Evolutionary conservation across 108 stramenopile species (phyloP).

Genomic region (Stephanodiscus minutulus): DNA sequence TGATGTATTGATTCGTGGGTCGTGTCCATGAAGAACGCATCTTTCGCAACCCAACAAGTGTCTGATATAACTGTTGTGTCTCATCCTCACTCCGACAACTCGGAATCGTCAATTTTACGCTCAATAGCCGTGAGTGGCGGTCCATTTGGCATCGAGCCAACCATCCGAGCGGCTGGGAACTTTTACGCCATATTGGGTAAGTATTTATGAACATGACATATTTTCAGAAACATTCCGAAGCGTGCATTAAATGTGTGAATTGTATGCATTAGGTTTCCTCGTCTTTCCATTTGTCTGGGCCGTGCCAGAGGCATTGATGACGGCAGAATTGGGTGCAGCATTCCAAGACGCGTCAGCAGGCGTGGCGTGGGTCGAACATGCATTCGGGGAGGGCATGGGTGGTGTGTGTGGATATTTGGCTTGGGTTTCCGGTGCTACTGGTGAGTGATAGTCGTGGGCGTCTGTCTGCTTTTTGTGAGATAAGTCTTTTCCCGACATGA

Average conservation of each 20-base stretch:
- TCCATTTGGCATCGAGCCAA: conserved; percentile 92
- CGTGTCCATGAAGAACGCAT: not conserved
- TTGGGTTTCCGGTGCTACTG: conserved; percentile 90
- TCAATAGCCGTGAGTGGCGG: conserved; percentile 57
- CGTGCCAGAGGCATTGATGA: conserved; percentile 75
- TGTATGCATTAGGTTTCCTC: conserved; percentile 25
- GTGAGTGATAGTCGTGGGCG: not conserved
- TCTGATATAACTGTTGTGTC: not conserved
- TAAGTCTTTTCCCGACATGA: not conserved
- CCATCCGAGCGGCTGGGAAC: conserved; percentile 83
- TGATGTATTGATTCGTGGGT: not conserved
- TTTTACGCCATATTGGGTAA: conserved; percentile 75
- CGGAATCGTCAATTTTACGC: not conserved
- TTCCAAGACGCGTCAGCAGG: conserved; percentile 70
- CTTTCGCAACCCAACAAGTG: too few relatives aligned
- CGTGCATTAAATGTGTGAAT: not conserved
- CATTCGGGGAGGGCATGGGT: conserved; percentile 79
- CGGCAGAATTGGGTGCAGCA: conserved; percentile 67
- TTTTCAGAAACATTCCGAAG: not conserved
- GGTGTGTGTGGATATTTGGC: conserved; percentile 85
- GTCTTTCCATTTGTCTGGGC: conserved; percentile 73
- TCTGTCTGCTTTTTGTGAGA: not conserved
- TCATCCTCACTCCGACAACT: not conserved
- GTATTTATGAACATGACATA: not conserved
- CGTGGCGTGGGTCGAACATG: conserved; percentile 77